phyloP scores from a whole-genome alignment of 2,329 filamentous ascomycete species.

The Talaromyces verruculosus region DNA sequence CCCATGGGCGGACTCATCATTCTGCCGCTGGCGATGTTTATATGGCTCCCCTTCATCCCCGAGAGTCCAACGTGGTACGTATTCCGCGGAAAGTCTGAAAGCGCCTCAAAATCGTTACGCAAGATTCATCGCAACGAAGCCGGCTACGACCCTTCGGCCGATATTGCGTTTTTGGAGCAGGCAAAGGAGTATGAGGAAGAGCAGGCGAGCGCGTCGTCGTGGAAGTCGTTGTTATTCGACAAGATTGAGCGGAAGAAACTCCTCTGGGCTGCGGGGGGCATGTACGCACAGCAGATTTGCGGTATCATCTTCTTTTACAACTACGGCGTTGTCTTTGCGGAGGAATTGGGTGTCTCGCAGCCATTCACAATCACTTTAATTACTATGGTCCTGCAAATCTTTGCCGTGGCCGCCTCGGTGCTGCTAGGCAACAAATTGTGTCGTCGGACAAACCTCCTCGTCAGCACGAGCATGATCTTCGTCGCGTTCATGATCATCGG shows the following conservation, averaged over 20 bases:
- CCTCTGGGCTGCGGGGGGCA: slow-evolving; percentile 6
- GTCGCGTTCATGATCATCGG: slow-evolving; percentile 13
- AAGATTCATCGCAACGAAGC: slow-evolving; percentile 3
- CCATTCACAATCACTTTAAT: slow-evolving; percentile 10
- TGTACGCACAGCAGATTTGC: slow-evolving; percentile 14
- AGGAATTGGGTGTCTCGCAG: slow-evolving; percentile 6
- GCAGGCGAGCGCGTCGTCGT: slow-evolving; percentile 8
- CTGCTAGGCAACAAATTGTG: slow-evolving; percentile 4
- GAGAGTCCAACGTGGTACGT: slow-evolving; percentile 16
- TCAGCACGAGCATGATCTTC: slow-evolving; percentile 15
- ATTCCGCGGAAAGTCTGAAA: neutral
- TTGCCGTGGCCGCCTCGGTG: slow-evolving; percentile 8
- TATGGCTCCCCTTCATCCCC: slow-evolving; percentile 12
- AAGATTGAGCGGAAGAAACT: slow-evolving; percentile 12
- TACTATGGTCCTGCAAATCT: slow-evolving; percentile 14
- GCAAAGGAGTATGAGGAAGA: neutral
- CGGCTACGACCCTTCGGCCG: slow-evolving; percentile 1
- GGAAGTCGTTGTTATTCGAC: slow-evolving; percentile 10
- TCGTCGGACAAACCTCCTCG: slow-evolving; percentile 4
- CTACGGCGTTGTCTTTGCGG: slow-evolving; percentile 13
- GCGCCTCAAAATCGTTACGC: slow-evolving; percentile 3
- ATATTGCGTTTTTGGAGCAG: slow-evolving; percentile 8
- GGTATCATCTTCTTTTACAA: slow-evolving; percentile 16
- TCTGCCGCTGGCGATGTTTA: no score
- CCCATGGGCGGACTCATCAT: no score